These are phyloP conservation scores for Paramyrothecium sp. DNA, from an alignment of 2,329 filamentous ascomycete species.

Conservation along the genomic window DNA sequence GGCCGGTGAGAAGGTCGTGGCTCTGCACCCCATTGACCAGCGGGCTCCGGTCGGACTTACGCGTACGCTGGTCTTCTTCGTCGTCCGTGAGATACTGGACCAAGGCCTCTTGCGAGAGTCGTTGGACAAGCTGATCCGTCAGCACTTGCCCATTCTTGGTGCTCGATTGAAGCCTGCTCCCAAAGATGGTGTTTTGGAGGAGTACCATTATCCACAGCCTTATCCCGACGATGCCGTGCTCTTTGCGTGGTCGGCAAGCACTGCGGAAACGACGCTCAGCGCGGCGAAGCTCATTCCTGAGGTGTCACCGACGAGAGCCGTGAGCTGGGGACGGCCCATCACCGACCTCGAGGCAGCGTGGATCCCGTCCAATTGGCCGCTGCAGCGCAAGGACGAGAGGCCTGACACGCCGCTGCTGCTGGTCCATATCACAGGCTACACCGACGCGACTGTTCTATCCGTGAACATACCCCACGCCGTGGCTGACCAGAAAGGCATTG, in stretches of 20 bases:
- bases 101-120: conserved; percentile 5
- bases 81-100: conserved; percentile 9
- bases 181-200: conserved; percentile 4
- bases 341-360: neutral
- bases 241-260: conserved; percentile 10
- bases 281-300: neutral
- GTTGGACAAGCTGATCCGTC: conserved; percentile 12
- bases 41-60: conserved; percentile 10
- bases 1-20: conserved; percentile 3
- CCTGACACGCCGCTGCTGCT: conserved; percentile 15
- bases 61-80: conserved; percentile 12
- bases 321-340: neutral
- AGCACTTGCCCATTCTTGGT: conserved; percentile 13
- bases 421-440: conserved; percentile 16
- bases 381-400: conserved; percentile 6
- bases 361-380: conserved; percentile 10
- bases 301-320: neutral
- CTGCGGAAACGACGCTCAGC: neutral
- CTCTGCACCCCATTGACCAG: conserved; percentile 10
- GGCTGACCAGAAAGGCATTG: conserved; percentile 15
- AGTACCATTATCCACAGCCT: conserved; percentile 6
- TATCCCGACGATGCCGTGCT: conserved; percentile 7
- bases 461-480: conserved; percentile 18
- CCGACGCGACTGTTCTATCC: conserved; percentile 12
- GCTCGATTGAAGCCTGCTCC: conserved; percentile 7